These are phyloP conservation scores for Limonomyces culmigenus DNA, from an alignment of 1,284 basidiomycete species.

Conservation along the genomic window DNA sequence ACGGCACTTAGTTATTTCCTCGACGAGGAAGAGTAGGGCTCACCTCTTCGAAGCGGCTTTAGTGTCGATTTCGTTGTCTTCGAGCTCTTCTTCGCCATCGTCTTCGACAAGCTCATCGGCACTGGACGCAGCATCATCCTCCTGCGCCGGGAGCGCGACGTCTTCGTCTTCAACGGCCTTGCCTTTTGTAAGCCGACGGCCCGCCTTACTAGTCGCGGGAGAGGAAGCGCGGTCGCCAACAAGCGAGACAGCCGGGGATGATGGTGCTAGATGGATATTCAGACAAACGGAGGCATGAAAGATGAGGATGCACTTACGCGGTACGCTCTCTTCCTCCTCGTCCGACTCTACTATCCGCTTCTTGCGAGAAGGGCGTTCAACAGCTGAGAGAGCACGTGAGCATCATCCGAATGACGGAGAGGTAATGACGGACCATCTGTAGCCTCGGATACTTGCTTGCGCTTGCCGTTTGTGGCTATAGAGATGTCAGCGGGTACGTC, in stretches of 20 bases:
- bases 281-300: not conserved
- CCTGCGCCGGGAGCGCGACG: slow-evolving; percentile 3
- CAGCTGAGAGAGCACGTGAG: not conserved
- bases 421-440: not conserved
- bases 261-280: slow-evolving; percentile 1
- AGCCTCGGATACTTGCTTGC: not conserved
- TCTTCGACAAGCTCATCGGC: slow-evolving; percentile 17
- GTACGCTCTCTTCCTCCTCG: slow-evolving; percentile 27
- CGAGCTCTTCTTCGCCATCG: slow-evolving; percentile 40
- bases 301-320: slow-evolving; percentile 7
- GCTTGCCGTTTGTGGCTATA: not conserved
- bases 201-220: too few species aligned
- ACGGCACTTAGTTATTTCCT: slow-evolving; percentile 2
- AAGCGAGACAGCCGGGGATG: too few species aligned
- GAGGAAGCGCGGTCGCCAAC: too few species aligned
- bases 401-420: not conserved
- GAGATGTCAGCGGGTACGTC: not conserved
- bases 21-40: slow-evolving; percentile 8
- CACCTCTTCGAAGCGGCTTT: slow-evolving; percentile 45
- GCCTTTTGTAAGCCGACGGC: too few species aligned
- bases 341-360: slow-evolving; percentile 51
- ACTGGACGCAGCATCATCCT: slow-evolving; percentile 1
- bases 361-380: slow-evolving; percentile 16
- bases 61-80: slow-evolving; percentile 30
- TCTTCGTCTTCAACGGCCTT: slow-evolving; percentile 14